Evolutionary conservation across 345 rosid genomes (phyloP).

Genomic region (Gossypium thurberi): DNA sequence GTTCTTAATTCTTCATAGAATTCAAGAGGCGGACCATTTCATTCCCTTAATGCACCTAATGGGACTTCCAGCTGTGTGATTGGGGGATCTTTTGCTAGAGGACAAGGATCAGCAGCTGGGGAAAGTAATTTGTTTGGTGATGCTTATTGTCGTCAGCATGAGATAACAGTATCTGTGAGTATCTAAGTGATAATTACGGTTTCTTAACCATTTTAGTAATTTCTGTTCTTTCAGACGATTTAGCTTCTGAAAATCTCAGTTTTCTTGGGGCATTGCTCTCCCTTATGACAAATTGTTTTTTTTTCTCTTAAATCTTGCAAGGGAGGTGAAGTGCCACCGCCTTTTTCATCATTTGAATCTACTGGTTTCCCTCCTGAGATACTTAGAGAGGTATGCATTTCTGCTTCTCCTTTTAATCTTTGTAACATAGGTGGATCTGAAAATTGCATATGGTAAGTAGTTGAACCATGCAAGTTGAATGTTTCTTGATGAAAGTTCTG

Average conservation of each 20-base stretch:
- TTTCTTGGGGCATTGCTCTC: background rate
- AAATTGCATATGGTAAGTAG: conserved; percentile 5
- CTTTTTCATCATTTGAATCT: conserved; percentile 67
- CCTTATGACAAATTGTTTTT: background rate
- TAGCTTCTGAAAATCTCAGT: background rate
- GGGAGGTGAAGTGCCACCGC: conserved; percentile 82
- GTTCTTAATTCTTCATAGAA: conserved; percentile 8
- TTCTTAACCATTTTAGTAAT: background rate
- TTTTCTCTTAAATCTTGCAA: conserved; percentile 17
- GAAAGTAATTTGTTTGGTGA: conserved; percentile 47
- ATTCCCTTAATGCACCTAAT: conserved; percentile 28
- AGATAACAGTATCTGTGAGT: conserved; percentile 75
- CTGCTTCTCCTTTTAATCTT: background rate
- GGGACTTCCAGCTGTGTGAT: conserved; percentile 33
- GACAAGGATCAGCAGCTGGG: conserved; percentile 34
- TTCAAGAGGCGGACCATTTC: conserved; percentile 4
- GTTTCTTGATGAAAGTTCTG: conserved; percentile 23
- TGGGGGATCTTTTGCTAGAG: conserved; percentile 36
- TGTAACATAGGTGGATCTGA: background rate
- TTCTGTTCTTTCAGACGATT: background rate
- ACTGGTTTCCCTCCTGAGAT: conserved; percentile 88
- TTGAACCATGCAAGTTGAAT: background rate
- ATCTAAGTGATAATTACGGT: background rate
- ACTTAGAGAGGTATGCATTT: conserved; percentile 72
- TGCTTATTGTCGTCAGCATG: conserved; percentile 74